These are phyloP conservation scores for Phalaenopsis equestris DNA, from an alignment of 106 monocot species.

Conservation along the genomic window DNA sequence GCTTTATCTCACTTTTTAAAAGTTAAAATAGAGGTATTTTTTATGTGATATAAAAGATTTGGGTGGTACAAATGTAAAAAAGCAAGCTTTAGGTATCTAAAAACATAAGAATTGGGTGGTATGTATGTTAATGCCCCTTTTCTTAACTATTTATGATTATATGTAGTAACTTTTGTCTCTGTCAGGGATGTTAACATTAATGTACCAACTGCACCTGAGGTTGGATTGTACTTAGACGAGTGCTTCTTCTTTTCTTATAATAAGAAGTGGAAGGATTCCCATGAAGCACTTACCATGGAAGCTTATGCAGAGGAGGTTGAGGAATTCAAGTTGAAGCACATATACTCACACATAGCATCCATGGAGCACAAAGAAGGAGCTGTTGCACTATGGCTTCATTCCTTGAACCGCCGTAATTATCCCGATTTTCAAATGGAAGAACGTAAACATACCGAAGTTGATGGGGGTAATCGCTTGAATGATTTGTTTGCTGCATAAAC, in stretches of 20 bases:
- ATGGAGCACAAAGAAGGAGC: conserved; percentile 96
- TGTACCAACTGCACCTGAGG: conserved; percentile 94
- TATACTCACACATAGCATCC: conserved; percentile 69
- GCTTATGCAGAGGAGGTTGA: conserved; percentile 67
- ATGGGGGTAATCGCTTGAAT: conserved; percentile 1
- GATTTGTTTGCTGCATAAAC: background rate
- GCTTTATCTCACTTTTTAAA: no score
- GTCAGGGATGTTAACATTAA: conserved; percentile 77
- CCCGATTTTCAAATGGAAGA: conserved; percentile 60
- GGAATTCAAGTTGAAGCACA: conserved; percentile 68
- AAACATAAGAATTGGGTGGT: no score
- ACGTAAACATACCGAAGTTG: conserved; percentile 8
- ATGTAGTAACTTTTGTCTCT: conserved; percentile 2
- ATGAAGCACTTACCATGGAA: conserved; percentile 80
- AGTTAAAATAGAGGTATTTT: no score
- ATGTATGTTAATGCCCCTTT: no score
- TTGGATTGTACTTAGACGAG: conserved; percentile 87
- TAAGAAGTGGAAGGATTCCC: conserved; percentile 88
- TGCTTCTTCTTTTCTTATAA: conserved; percentile 91
- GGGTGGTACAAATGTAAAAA: no score
- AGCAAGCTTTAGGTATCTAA: no score
- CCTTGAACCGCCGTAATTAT: conserved; percentile 77
- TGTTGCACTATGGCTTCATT: conserved; percentile 91
- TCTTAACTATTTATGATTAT: background rate
- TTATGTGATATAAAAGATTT: no score